Conservation (phyloP, 305 asterid species). For the Fraxinus dipetala region DNA sequence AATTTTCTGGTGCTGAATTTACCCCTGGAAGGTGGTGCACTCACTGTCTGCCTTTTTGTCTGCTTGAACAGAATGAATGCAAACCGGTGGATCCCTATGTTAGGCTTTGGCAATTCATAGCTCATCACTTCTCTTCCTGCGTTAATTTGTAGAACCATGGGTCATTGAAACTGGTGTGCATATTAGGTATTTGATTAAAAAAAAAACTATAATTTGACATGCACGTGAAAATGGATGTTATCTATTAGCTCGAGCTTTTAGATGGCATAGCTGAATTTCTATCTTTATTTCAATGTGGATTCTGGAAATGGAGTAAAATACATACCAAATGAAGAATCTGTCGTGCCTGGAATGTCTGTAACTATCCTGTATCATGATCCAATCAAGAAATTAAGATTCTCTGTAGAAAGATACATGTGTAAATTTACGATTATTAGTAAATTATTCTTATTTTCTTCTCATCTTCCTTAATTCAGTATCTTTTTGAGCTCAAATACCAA, state of each 20-base stretch:
- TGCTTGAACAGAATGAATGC: slow-evolving; percentile 69
- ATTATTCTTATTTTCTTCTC: background rate
- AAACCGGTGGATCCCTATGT: slow-evolving; percentile 81
- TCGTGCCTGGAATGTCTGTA: slow-evolving; percentile 90
- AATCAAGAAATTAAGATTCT: slow-evolving; percentile 14
- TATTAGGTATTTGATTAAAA: background rate
- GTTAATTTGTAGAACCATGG: background rate
- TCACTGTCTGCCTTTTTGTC: slow-evolving; percentile 40
- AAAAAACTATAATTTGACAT: background rate
- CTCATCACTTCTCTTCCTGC: slow-evolving; percentile 71
- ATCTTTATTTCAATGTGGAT: background rate
- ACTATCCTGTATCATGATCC: slow-evolving; percentile 55
- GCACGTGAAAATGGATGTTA: background rate
- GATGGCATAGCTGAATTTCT: background rate
- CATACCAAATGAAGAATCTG: slow-evolving; percentile 77
- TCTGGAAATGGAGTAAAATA: background rate
- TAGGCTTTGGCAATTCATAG: slow-evolving; percentile 79
- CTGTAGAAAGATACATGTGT: background rate
- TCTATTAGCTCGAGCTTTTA: background rate
- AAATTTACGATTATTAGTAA: background rate
- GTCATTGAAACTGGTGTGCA: background rate
- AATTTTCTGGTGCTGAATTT: slow-evolving; percentile 55
- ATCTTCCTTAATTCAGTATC: background rate
- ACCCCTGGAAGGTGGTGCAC: slow-evolving; percentile 40
- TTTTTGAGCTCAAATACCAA: background rate